Conservation (phyloP, 2,329 filamentous ascomycete species). For the Didymella lethalis region DNA sequence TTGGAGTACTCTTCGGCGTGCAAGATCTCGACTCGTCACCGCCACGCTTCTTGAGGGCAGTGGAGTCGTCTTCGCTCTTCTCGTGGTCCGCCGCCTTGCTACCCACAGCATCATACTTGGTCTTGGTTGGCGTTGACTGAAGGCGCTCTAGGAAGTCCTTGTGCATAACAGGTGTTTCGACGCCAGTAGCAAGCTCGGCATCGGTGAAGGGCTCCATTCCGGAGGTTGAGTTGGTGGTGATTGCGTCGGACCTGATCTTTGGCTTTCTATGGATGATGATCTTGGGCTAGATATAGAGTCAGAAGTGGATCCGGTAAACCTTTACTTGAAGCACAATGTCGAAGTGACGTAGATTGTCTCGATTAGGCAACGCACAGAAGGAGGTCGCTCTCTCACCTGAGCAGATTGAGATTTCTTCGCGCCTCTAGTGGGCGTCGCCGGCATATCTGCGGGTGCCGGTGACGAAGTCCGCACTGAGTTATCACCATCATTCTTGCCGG, state of each 20-base stretch:
- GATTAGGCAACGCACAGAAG: conserved; percentile 1
- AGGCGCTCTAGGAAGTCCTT: background rate
- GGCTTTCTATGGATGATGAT: conserved; percentile 10
- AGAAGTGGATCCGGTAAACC: conserved; percentile 2
- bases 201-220: background rate
- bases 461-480: conserved; percentile 25
- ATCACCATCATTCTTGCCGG: conserved; percentile 20
- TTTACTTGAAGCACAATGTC: background rate
- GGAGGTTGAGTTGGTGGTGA: background rate
- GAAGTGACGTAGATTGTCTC: conserved; percentile 1
- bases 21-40: background rate
- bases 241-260: background rate
- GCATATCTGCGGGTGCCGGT: conserved; percentile 12
- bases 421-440: conserved; percentile 16
- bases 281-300: conserved; percentile 11
- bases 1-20: background rate
- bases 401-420: background rate
- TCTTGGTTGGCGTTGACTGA: background rate
- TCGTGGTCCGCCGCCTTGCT: background rate
- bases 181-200: background rate
- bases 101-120: background rate
- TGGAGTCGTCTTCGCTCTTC: background rate
- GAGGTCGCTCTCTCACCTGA: conserved; percentile 24
- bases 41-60: background rate
- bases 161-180: background rate